Base-by-base conservation (phyloP, 352 stramenopile species). In the Globisporangium iwayamae region DNA sequence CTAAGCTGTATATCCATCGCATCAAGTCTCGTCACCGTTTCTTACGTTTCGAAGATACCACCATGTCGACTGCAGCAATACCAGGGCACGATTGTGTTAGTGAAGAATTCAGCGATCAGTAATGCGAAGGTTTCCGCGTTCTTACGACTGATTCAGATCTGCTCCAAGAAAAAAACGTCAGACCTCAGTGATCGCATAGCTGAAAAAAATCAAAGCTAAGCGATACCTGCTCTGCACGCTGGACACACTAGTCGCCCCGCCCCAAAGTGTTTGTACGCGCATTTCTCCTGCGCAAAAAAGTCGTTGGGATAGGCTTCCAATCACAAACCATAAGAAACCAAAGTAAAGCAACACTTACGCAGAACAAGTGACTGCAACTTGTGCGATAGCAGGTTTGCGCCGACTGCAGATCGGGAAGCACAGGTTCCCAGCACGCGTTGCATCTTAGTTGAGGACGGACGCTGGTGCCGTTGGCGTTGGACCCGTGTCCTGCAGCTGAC, bases 201-300 rank as follows among this genome's bases (percentile, higher is more conserved):
- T 20, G n/a, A 45, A 28, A 5, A 1, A n/a, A n/a, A n/a, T 20
- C 8, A 9, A 16, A 45, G 32, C 11, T 9, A 0, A 54, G 2
- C 9, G 4, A 22, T 72, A 91, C 83, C 83, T 39, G 73, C 63
- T 54, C 65, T 69, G 56, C 84, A 93, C 2, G 74, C 78, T 4
- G 84, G 84, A 36, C 84, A 93, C 51, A 89, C 65, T 4, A 90
- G 64, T 51, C 78, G 71, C 28, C 84, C 84, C 20, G 76, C 70
- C 4, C 82, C 82, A 57, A 93, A 93, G 65, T 90, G 76, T 38
- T 93, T 93, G 70, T 93, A 93, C 30, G 84, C 84, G 74, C 84
- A 93, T 81, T 93, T 93, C 63, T 93, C 84, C 84, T 93, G 54
- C 34, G 4, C 58, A 51, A 22, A 14, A 51, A 22, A 11, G 36